phyloP scores from a whole-genome alignment of 331 rosid genomes.

The Prunus yedoensis region DNA sequence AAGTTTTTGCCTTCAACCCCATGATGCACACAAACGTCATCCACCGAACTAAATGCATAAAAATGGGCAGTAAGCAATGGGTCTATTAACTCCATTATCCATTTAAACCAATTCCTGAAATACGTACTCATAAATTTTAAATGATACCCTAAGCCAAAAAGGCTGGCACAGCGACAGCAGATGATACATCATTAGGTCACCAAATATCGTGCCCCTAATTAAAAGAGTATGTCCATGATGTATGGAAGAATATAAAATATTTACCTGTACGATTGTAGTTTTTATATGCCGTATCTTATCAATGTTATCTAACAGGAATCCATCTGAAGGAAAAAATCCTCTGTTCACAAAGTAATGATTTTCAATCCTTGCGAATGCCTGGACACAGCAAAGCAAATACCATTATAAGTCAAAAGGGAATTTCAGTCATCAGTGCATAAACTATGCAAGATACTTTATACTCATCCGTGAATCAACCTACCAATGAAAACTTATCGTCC shows the following conservation, averaged over 20 bases:
- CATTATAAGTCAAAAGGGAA: slow-evolving; percentile 4
- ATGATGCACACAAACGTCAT: background rate
- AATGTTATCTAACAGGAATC: slow-evolving; percentile 71
- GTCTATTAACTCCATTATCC: background rate
- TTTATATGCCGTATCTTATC: slow-evolving; percentile 86
- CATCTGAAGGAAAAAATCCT: slow-evolving; percentile 88
- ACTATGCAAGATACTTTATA: background rate
- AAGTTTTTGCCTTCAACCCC: background rate
- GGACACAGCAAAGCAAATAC: slow-evolving; percentile 21
- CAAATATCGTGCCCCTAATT: background rate
- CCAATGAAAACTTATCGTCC: slow-evolving; percentile 79
- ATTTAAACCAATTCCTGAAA: background rate
- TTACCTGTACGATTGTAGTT: slow-evolving; percentile 84
- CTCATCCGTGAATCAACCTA: slow-evolving; percentile 24
- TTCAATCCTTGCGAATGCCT: slow-evolving; percentile 98
- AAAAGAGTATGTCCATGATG: background rate
- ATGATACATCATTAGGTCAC: background rate
- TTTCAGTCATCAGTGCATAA: slow-evolving; percentile 11
- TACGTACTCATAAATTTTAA: background rate
- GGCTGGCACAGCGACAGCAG: background rate
- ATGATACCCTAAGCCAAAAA: background rate
- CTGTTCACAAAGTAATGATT: slow-evolving; percentile 81
- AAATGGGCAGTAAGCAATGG: background rate
- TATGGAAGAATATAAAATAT: background rate
- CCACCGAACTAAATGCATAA: background rate